Conservation (phyloP, 768 basidiomycete species). For the Lactarius sp. region DNA sequence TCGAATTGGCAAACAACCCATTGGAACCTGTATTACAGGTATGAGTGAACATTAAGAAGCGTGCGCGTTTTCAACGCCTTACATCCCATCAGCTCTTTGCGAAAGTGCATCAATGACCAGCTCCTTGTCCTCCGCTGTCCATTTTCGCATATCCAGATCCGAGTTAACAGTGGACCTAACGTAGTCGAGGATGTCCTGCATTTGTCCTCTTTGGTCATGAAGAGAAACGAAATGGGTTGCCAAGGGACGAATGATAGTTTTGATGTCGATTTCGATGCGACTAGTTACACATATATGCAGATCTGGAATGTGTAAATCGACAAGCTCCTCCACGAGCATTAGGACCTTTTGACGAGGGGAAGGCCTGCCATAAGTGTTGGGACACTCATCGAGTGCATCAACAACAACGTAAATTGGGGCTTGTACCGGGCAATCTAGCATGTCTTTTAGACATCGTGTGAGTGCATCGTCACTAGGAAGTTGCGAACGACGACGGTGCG, state of each 20-base stretch:
- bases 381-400: neutral
- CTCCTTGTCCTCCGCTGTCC: neutral
- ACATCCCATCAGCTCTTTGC: neutral
- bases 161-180: neutral
- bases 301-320: neutral
- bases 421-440: neutral
- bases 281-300: neutral
- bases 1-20: neutral
- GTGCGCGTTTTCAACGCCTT: neutral
- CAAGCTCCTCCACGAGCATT: neutral
- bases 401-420: neutral
- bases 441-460: neutral
- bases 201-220: neutral
- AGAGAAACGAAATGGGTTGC: neutral
- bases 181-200: neutral
- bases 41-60: neutral
- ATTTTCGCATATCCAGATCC: neutral
- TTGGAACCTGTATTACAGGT: neutral
- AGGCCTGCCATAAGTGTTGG: neutral
- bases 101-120: neutral
- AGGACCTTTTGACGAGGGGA: slow-evolving; percentile 1
- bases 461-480: neutral
- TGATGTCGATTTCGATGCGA: neutral
- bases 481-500: neutral
- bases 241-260: neutral